Base-by-base conservation (phyloP, 768 basidiomycete genomes). In the Lyophyllum decastes region DNA sequence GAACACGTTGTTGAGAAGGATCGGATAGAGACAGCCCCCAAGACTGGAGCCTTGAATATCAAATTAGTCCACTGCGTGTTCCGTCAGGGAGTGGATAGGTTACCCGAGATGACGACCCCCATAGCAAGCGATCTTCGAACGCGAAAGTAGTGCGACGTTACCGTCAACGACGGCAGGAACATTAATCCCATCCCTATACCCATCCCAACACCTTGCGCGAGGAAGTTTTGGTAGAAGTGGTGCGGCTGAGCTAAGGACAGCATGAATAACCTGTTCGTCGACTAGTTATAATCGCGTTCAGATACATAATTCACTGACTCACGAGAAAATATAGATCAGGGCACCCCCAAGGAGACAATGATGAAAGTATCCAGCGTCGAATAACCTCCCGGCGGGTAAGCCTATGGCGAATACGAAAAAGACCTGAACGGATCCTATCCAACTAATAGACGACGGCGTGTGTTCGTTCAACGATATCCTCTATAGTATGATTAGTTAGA, bases 101-200 rank as follows among this genome's bases (percentile, higher is more conserved):
- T 58, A 78, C 81, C 86, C 57, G 80, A 71, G 12, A 83, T 73
- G 35, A 84, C 79, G 25, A 83, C 57, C 19, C 86, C 86, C 76
- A 83, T 84, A 0, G 83, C 84, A 9, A 84, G 57, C 0, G 80
- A 77, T 40, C 85, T 70, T 47, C 74, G 72, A 22, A 64, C 72
- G 16, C 73, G 71, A 66, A 84, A 87, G 65, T 82, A 81, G 57
- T 86, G 85, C 3, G 82, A 78, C 7, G 80, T 73, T n/a, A 84
- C 72, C 14, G 79, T 76, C 24, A 84, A 64, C 8, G 79, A 74
- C 0, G 85, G 85, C 1, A 85, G 60, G 64, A 84, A 85, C 61
- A 84, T 73, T 34, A 85, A 60, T 0, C 84, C 84, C 72, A 80
- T 78, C 21, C 83, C 82, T 17, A 84, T 66, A 0, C 85, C 85